Conservation (phyloP, 83 land plant species). For the Thuja plicata region DNA sequence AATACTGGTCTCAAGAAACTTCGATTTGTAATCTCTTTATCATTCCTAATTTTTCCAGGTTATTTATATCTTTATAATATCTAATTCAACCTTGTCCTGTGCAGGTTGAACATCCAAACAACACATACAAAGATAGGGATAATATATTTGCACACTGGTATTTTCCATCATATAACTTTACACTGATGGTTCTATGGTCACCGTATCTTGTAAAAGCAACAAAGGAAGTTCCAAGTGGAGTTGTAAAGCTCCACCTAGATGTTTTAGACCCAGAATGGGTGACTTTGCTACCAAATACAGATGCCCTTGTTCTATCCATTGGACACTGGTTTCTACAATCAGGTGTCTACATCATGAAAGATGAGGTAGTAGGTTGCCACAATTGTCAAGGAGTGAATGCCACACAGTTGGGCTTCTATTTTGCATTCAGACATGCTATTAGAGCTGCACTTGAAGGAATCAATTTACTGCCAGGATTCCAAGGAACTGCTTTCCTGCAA, state of each 20-base stretch:
- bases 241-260: slow-evolving; percentile 31
- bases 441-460: slow-evolving; percentile 30
- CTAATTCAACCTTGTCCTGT: neutral
- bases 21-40: neutral
- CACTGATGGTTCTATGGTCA: slow-evolving; percentile 34
- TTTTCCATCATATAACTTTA: slow-evolving; percentile 34
- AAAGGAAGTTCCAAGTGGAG: slow-evolving; percentile 15
- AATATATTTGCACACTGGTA: slow-evolving; percentile 3
- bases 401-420: slow-evolving; percentile 18
- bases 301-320: slow-evolving; percentile 25
- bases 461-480: slow-evolving; percentile 15
- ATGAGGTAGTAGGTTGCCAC: slow-evolving; percentile 32
- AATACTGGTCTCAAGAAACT: neutral
- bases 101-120: slow-evolving; percentile 16
- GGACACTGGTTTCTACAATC: slow-evolving; percentile 38
- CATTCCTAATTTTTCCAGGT: neutral
- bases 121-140: slow-evolving; percentile 2
- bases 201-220: slow-evolving; percentile 26
- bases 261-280: slow-evolving; percentile 32
- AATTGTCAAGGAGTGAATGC: slow-evolving; percentile 22
- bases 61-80: neutral
- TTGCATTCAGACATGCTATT: slow-evolving; percentile 38
- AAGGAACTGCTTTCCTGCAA: slow-evolving; percentile 33
- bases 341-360: slow-evolving; percentile 13
- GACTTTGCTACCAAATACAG: slow-evolving; percentile 11